phyloP scores from a whole-genome alignment of 1,139 yeast genomes.

The Kluyveromyces marxianus region DNA sequence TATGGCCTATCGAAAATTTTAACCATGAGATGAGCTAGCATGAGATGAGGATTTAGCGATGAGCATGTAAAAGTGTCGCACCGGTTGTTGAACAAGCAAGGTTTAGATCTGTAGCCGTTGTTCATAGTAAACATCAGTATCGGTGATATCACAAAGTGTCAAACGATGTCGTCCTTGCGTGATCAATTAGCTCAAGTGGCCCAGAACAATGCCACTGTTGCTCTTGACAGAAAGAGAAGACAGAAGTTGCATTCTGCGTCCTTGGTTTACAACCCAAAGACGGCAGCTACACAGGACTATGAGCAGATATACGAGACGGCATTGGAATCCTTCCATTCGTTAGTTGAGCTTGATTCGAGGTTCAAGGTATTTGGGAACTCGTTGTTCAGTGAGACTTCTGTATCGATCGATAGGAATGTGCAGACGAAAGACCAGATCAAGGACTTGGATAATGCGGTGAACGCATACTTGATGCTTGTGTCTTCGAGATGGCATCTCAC shows the following conservation, averaged over 20 bases:
- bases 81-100: no score
- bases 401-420: slow-evolving; percentile 70
- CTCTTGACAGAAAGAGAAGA: slow-evolving; percentile 79
- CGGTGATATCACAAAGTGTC: no score
- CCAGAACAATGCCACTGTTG: slow-evolving; percentile 60
- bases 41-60: background rate
- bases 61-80: background rate
- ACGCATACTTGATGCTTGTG: slow-evolving; percentile 64
- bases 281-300: slow-evolving; percentile 89
- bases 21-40: slow-evolving; percentile 3
- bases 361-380: slow-evolving; percentile 63
- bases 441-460: slow-evolving; percentile 66
- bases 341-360: slow-evolving; percentile 63
- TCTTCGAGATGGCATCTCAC: slow-evolving; percentile 59
- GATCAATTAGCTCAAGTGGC: slow-evolving; percentile 74
- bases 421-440: slow-evolving; percentile 70
- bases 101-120: background rate
- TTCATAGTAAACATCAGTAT: no score
- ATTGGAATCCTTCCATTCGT: slow-evolving; percentile 67
- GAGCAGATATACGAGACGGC: slow-evolving; percentile 72
- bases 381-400: slow-evolving; percentile 73
- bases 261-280: slow-evolving; percentile 74
- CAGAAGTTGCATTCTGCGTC: slow-evolving; percentile 86
- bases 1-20: background rate
- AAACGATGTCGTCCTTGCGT: slow-evolving; percentile 50